phyloP scores from a whole-genome alignment of 2,329 filamentous ascomycete species.

The Fusarium oxysporum region DNA sequence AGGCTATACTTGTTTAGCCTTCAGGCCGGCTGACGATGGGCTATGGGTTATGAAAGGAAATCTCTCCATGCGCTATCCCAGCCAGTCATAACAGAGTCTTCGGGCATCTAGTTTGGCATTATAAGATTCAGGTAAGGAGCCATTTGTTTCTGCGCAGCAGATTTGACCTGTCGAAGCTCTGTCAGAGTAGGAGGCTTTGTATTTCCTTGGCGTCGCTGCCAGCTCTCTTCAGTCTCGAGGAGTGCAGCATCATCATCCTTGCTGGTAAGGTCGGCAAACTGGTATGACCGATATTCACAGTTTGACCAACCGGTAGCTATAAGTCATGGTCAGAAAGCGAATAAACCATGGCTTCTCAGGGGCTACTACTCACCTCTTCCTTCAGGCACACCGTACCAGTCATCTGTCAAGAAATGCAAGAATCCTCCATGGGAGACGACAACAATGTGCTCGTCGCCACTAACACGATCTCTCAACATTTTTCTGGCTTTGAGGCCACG shows the following conservation, averaged over 20 bases:
- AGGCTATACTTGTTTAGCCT: not conserved
- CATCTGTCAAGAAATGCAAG: conserved; percentile 85
- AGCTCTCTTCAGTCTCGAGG: conserved; percentile 62
- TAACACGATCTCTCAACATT: conserved; percentile 63
- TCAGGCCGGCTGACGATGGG: not conserved
- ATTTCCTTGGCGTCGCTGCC: conserved; percentile 57
- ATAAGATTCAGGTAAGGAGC: conserved; percentile 49
- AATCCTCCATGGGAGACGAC: conserved; percentile 87
- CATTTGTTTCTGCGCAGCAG: conserved; percentile 52
- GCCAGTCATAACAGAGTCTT: not conserved
- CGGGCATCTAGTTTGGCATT: conserved; percentile 13
- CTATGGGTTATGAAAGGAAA: not conserved
- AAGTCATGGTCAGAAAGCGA: conserved; percentile 13
- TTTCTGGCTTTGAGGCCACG: conserved; percentile 71
- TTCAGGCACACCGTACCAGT: conserved; percentile 73
- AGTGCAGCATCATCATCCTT: conserved; percentile 61
- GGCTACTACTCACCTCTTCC: conserved; percentile 51
- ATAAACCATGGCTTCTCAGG: not conserved
- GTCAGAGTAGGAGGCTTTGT: conserved; percentile 55
- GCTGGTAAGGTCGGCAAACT: conserved; percentile 66
- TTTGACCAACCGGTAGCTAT: conserved; percentile 80
- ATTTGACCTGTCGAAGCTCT: conserved; percentile 60
- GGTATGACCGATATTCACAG: conserved; percentile 77
- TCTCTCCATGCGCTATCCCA: not conserved
- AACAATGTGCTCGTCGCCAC: conserved; percentile 73